Evolutionary conservation across 208 protist species (phyloP), one percentile per base, ranked within the genome.

Genomic region (Vickermania ingenoplastis): DNA sequence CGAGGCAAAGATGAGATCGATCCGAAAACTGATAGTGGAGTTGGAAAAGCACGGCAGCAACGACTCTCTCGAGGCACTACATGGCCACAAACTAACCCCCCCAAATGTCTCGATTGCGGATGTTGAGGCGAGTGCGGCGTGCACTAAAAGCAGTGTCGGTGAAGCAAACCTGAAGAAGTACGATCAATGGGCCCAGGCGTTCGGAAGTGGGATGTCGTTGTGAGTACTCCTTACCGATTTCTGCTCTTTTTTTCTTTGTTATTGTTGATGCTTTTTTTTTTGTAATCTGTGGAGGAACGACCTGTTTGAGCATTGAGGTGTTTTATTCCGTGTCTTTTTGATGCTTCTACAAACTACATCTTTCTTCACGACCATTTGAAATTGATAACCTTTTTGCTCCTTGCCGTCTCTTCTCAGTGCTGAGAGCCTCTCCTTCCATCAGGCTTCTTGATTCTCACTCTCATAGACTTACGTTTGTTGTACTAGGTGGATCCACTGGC

Each of bases 1-100:
- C 11, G 94, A 97, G 61, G 89, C 92, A 3, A 86, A 91, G 76
- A 95, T 97, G 89, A 74, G 86, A 13, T 84, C 87, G 31, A 80
- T 96, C 45, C 91, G 91, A n/a, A 75, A 83, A 55, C 70, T 92
- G 59, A 92, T 95, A 64, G 81, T 82, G 30, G 63, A 81, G 68
- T 72, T 95, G 1, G 87, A 96, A 58, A 31, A 65, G 3, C 61
- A 65, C 1, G 63, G 67, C 7, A 29, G 3, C 56, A 49, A 30
- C 53, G 49, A 48, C 31, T 52, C 2, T 53, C 55, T 57, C 36
- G 48, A 52, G 57, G 3, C 30, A 17, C 22, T 61, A 71, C 27
- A 68, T 89, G 14, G 57, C 63, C 57, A 57, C n/a, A 28, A 69
- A 36, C 52, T 87, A 31, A 57, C 71, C 54, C 69, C 73, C 41